Evolutionary conservation across 2,329 filamentous ascomycete genomes (phyloP).

Genomic region (Exutisphaerella laricina): DNA sequence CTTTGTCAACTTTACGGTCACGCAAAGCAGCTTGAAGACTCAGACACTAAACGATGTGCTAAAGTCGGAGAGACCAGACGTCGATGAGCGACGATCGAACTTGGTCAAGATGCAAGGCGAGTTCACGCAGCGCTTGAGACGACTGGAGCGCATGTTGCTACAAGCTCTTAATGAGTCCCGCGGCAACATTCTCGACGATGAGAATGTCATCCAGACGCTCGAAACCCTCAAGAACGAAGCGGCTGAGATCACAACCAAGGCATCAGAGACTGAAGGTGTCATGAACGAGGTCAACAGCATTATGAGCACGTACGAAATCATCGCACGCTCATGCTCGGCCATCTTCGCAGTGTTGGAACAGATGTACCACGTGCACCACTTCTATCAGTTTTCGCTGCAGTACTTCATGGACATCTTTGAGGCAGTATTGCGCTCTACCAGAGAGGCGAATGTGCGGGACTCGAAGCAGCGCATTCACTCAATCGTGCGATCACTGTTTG

Average conservation of each 20-base stretch:
- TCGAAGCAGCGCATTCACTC: conserved; percentile 70
- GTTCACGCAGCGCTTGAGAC: conserved; percentile 95
- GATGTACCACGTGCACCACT: conserved; percentile 96
- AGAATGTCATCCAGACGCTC: conserved; percentile 95
- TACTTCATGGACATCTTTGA: conserved; percentile 99
- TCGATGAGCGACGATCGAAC: conserved; percentile 92
- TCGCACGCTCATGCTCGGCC: conserved; percentile 91
- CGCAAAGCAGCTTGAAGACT: conserved; percentile 95
- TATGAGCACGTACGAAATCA: conserved; percentile 86
- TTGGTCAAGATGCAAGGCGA: conserved; percentile 98
- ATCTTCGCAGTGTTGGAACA: conserved; percentile 97
- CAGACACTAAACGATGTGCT: conserved; percentile 96
- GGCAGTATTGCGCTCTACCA: conserved; percentile 76
- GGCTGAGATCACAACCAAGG: conserved; percentile 92
- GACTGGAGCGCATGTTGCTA: conserved; percentile 87
- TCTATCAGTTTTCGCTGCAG: conserved; percentile 98
- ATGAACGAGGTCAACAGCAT: conserved; percentile 98
- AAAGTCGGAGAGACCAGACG: conserved; percentile 94
- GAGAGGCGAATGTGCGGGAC: conserved; percentile 57
- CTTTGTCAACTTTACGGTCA: conserved; percentile 99
- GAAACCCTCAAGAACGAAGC: conserved; percentile 98
- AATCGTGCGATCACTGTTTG: conserved; percentile 86
- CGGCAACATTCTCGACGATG: conserved; percentile 96
- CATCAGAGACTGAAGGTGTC: conserved; percentile 91
- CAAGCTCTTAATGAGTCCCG: conserved; percentile 96